Evolutionary conservation across 202 grass and related monocot species (phyloP).

Genomic region (Cymbopogon flexuosus): DNA sequence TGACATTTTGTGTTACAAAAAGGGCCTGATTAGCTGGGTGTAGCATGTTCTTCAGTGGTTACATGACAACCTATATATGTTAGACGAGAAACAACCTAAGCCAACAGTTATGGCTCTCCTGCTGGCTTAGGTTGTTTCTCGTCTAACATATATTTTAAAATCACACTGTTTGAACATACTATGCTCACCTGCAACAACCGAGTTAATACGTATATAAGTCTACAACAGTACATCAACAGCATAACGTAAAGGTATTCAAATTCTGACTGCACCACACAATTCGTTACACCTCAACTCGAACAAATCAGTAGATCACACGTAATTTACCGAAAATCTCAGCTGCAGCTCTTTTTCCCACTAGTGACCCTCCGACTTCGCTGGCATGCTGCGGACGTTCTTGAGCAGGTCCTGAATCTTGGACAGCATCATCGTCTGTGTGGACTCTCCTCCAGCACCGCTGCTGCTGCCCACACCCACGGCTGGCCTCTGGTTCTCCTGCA

Average conservation of each 20-base stretch:
- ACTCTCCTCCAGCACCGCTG: conserved; percentile 14
- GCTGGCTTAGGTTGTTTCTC: neutral
- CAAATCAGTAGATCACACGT: conserved; percentile 6
- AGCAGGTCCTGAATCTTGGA: conserved; percentile 91
- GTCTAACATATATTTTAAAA: neutral
- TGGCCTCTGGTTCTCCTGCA: conserved; percentile 68
- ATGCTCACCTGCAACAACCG: neutral
- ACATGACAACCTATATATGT: no score
- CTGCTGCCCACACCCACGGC: conserved; percentile 3
- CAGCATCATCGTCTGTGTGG: conserved; percentile 64
- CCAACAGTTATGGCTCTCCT: no score
- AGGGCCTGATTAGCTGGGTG: no score
- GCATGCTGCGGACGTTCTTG: conserved; percentile 72
- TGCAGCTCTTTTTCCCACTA: conserved; percentile 31
- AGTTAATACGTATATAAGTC: neutral
- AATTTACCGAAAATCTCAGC: neutral
- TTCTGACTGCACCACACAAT: neutral
- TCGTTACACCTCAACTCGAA: neutral
- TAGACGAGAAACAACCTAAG: no score
- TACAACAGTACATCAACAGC: neutral
- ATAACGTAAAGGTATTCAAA: neutral
- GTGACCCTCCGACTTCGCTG: conserved; percentile 48
- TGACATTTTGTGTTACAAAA: no score
- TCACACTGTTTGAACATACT: neutral
- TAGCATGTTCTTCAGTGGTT: no score